phyloP scores from a whole-genome alignment of 805 yeast species.

The Grigorovia yakushimaensis region DNA sequence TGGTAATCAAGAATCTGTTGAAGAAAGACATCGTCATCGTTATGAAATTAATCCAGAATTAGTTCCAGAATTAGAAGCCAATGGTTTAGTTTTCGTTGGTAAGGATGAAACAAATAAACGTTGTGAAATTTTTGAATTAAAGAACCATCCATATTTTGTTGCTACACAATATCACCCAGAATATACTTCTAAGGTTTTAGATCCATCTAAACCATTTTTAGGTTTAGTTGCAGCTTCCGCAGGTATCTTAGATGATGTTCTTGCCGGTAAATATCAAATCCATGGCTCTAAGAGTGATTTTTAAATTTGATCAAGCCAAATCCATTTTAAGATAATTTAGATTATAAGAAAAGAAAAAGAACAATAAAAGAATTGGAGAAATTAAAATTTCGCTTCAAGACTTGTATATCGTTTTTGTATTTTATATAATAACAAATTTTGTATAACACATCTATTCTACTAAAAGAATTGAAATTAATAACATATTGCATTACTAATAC shows the following conservation, averaged over 20 bases:
- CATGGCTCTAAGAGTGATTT: slow-evolving; percentile 8
- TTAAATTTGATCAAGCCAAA: too few species aligned
- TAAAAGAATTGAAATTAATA: background rate
- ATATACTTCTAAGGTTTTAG: slow-evolving; percentile 89
- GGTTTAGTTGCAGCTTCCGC: slow-evolving; percentile 93
- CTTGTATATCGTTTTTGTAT: background rate
- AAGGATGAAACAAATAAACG: slow-evolving; percentile 83
- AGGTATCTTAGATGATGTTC: slow-evolving; percentile 64
- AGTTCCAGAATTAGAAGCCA: slow-evolving; percentile 56
- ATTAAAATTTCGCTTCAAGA: background rate
- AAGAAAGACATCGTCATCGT: slow-evolving; percentile 97
- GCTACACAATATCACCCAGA: slow-evolving; percentile 99
- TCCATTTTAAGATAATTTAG: too few species aligned
- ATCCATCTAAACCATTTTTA: slow-evolving; percentile 92
- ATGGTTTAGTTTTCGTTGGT: slow-evolving; percentile 85
- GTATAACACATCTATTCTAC: background rate
- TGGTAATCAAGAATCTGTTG: slow-evolving; percentile 56
- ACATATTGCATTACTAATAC: background rate
- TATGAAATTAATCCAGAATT: slow-evolving; percentile 90
- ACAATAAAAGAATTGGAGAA: background rate
- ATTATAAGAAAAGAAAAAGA: background rate
- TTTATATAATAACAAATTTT: background rate
- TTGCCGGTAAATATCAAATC: slow-evolving; percentile 30
- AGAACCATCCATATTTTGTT: slow-evolving; percentile 80
- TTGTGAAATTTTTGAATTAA: slow-evolving; percentile 88